Evolutionary conservation across 1,284 basidiomycete species (phyloP), one percentile per base, ranked within the genome.

Genomic region (Porogramme epimiltina): DNA sequence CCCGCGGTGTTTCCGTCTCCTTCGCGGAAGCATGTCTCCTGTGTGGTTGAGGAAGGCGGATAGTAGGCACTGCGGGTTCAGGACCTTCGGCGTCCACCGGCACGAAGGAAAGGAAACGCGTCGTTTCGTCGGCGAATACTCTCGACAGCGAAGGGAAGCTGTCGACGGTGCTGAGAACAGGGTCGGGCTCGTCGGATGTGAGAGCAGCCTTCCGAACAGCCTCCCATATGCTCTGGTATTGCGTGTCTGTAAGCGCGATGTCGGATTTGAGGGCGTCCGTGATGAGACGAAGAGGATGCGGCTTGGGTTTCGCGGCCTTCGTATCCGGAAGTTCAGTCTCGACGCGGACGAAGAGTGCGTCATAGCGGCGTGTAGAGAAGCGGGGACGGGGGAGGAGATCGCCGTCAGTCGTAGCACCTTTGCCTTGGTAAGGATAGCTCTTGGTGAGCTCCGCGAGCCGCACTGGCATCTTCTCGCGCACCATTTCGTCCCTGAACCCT

Each of bases 391-490:
- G 73, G 4, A 87, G 72, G 31, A 81, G 70, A 16, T 63, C 69
- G 1, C 78, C 70, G 45, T 79, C 75, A 4, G 71, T 3, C 68
- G 34, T 2, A 46, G 31, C 26, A 38, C 45, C 54, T 31, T 49
- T 49, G 45, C 72, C 75, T 44, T 65, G 62, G 62, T 85, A 89
- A 3, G 87, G 87, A 60, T 91, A 91, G 25, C 79, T 67, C 47
- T 79, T 74, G 23, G 89, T 78, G 4, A 90, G 76, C 51, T 89
- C 86, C n/a, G 79, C 71, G 4, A 91, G 76, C 28, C 88, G 84
- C 23, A 77, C 77, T 2, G 89, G 89, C 73, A 89, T 76, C 52
- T 78, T 74, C 52, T 77, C 75, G 38, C 66, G 70, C 2, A 72
- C 62, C 19, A 79, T 76, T 55, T 89, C 83, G 54, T 89, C 82